Evolutionary conservation across 306 rosid species (phyloP).

Genomic region (Potentilla sterilis): DNA sequence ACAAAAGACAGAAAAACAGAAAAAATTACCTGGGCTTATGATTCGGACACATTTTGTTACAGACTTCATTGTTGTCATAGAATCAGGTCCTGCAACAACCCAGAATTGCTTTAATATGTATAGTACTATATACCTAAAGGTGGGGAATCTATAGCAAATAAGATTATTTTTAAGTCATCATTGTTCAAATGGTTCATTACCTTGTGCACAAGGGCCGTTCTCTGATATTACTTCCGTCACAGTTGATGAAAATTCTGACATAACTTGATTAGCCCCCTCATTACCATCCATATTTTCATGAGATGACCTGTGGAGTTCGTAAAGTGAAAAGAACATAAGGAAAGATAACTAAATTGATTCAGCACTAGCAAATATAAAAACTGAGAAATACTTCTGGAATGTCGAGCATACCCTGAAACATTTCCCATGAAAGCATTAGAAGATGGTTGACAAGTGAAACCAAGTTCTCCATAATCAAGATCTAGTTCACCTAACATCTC

Average conservation of each 20-base stretch:
- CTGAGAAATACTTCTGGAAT: constrained; percentile 5
- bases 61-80: constrained; percentile 49
- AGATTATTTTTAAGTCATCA: not conserved
- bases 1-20: not conserved
- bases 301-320: constrained; percentile 37
- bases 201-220: constrained; percentile 44
- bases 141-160: not conserved
- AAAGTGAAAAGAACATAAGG: constrained; percentile 22
- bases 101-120: constrained; percentile 9
- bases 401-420: constrained; percentile 60
- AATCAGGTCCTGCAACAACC: constrained; percentile 47
- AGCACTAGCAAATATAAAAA: not conserved
- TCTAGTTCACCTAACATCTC: constrained; percentile 68
- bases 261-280: constrained; percentile 33
- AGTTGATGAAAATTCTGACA: constrained; percentile 57
- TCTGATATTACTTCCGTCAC: constrained; percentile 49
- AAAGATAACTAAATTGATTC: constrained; percentile 6
- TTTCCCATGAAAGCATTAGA: constrained; percentile 34
- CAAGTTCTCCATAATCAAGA: constrained; percentile 48
- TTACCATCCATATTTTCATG: constrained; percentile 37
- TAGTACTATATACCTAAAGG: not conserved
- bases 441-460: constrained; percentile 41
- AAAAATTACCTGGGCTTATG: constrained; percentile 65
- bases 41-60: constrained; percentile 55
- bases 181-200: constrained; percentile 20